Base-by-base conservation (phyloP, 108 stramenopile species). In the Craspedostauros australis region DNA sequence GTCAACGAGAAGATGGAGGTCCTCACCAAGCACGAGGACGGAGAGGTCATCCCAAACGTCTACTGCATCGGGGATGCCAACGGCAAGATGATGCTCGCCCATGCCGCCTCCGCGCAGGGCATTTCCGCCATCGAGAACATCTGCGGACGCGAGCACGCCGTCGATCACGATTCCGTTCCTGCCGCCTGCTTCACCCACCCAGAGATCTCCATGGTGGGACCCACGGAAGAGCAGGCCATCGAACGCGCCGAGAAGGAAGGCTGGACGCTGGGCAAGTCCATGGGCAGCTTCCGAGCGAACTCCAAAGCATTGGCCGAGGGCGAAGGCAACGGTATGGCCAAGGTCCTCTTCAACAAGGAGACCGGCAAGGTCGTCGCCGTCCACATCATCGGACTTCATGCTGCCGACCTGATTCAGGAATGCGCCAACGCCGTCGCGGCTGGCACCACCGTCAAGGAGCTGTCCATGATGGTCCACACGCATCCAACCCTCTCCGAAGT, bases 41-140 rank as follows among this genome's bases (percentile, higher is more conserved):
- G 82, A 12, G 76, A 76, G 26, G 76, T 95, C 29, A 67, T 96
- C 26, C 93, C 92, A 32, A 70, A 91, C 57, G 28, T 98, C n/a
- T 98, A 88, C 66, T 96, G 96, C 78, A 98, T 98, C 67, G 97
- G 97, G n/a, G 97, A 98, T 71, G 96, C 96, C 50, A 98, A 98
- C 75, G 96, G 96, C 6, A 96, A 95, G 70, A 93, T 97, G 91
- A 98, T 98, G 97, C 73, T 98, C 39, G 97, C 97, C 20, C 97
- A 98, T 60, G 96, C 97, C 4, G 97, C 97, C 8, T 93, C 91
- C 5, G 95, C 97, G 2, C 97, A 98, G 71, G 97, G 95, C 4
- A 95, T 98, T 50, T 77, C 75, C 46, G 97, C 97, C 14, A 85
- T 98, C 55, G 97, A 98, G 68, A 97, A 98, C 72, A 97, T 98